phyloP scores from a whole-genome alignment of 2,329 filamentous ascomycete genomes.

The Claviceps paspali region DNA sequence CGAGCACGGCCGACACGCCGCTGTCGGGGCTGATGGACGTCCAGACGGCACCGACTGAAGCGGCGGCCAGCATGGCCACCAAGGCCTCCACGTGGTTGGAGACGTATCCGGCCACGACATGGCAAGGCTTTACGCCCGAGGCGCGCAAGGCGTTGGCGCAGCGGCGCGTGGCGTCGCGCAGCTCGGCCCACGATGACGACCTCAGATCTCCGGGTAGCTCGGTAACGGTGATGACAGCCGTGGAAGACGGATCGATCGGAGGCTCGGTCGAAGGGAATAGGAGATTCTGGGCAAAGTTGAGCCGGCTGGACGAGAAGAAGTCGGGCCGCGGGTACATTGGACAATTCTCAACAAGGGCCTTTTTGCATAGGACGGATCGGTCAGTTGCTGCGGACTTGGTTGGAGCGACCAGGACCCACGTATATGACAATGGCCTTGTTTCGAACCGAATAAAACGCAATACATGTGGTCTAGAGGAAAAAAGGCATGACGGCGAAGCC shows the following conservation, averaged over 20 bases:
- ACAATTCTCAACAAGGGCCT: slow-evolving; percentile 53
- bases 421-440: background rate
- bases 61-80: slow-evolving; percentile 73
- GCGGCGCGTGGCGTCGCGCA: slow-evolving; percentile 61
- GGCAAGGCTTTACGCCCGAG: slow-evolving; percentile 40
- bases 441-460: background rate
- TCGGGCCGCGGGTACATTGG: slow-evolving; percentile 74
- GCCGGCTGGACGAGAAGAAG: slow-evolving; percentile 63
- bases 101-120: slow-evolving; percentile 58
- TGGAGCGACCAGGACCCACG: background rate
- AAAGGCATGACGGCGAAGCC: background rate
- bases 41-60: slow-evolving; percentile 78
- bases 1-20: slow-evolving; percentile 78
- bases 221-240: slow-evolving; percentile 68
- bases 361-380: background rate
- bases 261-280: slow-evolving; percentile 50
- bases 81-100: slow-evolving; percentile 82
- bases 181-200: slow-evolving; percentile 55
- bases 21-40: slow-evolving; percentile 87
- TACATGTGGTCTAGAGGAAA: background rate
- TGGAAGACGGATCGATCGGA: slow-evolving; percentile 34
- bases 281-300: slow-evolving; percentile 94
- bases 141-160: slow-evolving; percentile 58
- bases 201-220: slow-evolving; percentile 49
- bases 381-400: background rate